Base-by-base conservation (phyloP, 2,329 filamentous ascomycete genomes). In the Phaeomoniella chlamydospora region DNA sequence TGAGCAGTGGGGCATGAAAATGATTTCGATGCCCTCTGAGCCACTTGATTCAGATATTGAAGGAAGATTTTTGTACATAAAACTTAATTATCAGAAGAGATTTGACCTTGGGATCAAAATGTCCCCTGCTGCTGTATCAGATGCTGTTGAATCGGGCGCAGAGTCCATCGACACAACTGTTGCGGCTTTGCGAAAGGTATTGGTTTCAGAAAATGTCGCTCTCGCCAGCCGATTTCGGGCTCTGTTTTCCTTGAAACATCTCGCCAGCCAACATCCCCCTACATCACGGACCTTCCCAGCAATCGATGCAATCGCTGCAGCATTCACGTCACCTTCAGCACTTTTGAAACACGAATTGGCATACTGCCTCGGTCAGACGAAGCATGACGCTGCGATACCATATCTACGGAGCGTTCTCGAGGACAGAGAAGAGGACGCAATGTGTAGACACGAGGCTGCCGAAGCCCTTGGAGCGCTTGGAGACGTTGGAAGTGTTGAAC, bases 371-470 rank as follows among this genome's bases (percentile, higher is more conserved):
- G 90, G 90, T 5, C 90, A 98, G 62, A 88, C 83, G 2, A 77
- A 77, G 39, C 85, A 94, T 53, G 59, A 69, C 35, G 77, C 77
- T 32, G 81, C 87, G 0, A 72, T 86, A 6, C 70, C 77, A 6
- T 79, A 76, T 43, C 66, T 98, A 45, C 72, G 77, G 39, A 60
- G 67, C 10, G 84, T 92, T 11, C 66, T 96, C 39, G 71, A 80
- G 45, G 74, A 96, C 57, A 62, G 76, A 43, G 54, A 74, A n/a
- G 85, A 96, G 59, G 87, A 96, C 63, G 61, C 81, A 26, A 98
- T 98, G 87, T 92, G 85, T 58, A 72, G 90, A 47, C 90, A 98
- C 51, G 90, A 98, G 64, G 88, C 90, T 12, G 90, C 88, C 2
- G 90, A 98, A 65, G 90, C 90, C 2, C 68, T 98, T 11, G 90